Percentiles rank a stretch among this genome's conserved stretches.
Evolutionary conservation across 495 filamentous ascomycete genomes (phyloP).

Genomic region (Lasiosphaeria ovina): DNA sequence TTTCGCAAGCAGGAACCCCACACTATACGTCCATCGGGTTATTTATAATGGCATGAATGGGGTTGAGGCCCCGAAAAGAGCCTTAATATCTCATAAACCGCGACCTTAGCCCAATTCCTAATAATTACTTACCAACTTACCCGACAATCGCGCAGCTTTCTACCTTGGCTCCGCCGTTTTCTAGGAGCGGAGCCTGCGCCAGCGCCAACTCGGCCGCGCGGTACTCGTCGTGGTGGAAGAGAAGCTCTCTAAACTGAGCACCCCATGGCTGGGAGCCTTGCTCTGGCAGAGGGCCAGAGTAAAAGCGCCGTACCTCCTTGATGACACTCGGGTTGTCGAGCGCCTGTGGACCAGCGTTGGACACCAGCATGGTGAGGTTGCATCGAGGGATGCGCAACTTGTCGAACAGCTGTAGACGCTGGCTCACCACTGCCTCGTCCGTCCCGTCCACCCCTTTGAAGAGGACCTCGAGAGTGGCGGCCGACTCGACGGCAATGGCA

Average conservation of each 20-base stretch:
- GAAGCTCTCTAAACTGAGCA: constrained; percentile 21
- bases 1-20: constrained; percentile 3
- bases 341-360: constrained; percentile 26
- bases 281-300: constrained; percentile 27
- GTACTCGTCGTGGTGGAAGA: constrained; percentile 32
- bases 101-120: constrained; percentile 1
- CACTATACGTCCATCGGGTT: constrained; percentile 17
- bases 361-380: constrained; percentile 33
- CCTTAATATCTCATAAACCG: constrained; percentile 10
- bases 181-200: constrained; percentile 1
- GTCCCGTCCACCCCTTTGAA: constrained; percentile 16
- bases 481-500: constrained; percentile 29
- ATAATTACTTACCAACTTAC: constrained; percentile 3
- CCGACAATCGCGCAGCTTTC: neutral
- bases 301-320: constrained; percentile 30
- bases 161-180: neutral
- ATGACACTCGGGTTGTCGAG: constrained; percentile 26
- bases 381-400: constrained; percentile 29
- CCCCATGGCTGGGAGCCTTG: constrained; percentile 21
- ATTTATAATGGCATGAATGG: constrained; percentile 12
- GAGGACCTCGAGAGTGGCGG: constrained; percentile 27
- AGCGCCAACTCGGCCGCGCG: constrained; percentile 19
- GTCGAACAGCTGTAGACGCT: constrained; percentile 26
- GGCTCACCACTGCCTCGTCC: constrained; percentile 6
- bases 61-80: constrained; percentile 11